Evolutionary conservation across 2,329 filamentous ascomycete genomes (phyloP), one percentile per base, ranked within the genome.

Genomic region (Epichloe sylvatica): DNA sequence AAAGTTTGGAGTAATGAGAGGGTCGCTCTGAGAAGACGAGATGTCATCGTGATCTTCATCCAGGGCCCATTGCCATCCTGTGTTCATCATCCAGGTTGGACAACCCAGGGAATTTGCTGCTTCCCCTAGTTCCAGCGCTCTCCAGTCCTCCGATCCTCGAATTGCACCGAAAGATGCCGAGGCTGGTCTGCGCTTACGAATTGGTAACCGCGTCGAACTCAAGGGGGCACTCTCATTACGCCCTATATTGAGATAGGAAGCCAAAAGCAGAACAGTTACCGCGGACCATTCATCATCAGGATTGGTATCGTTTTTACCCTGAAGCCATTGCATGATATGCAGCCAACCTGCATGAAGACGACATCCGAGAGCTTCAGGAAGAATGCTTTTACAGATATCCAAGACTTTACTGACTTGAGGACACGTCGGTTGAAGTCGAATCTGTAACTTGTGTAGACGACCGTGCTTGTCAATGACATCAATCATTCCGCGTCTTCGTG

Each of bases 51-150:
- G 63, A 37, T 76, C 73, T 52, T 77, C 71, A 50, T 84, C 79
- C 47, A 81, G 65, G 40, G 84, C 72, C 85, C 85, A 90, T 38
- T 78, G 73, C 86, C 86, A 91, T 2, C 79, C 76, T 48, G 70
- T 68, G 52, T 71, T 78, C 55, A 78, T 75, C 68, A 83, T 70
- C 79, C 79, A 83, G 4, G 67, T 51, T 1, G 79, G 73, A 52
- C 68, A 75, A 1, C 70, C 70, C 4, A 71, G 61, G 2, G 75
- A 72, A 49, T 73, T 75, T 3, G 67, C 65, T 11, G 69, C 67
- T 55, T 77, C 73, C 67, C 64, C 64, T 12, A 58, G 54, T 48
- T 73, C 70, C 60, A 80, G 67, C 0, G 65, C 60, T 46, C 68
- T 71, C 73, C 75, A 78, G 47, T 75, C 63, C 41, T 66, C 63